A percentile compares a stretch with the other conserved stretches of the same genome.
Evolutionary conservation across 257 asterid species (phyloP).

Genomic region (Gardenia jasminoides): DNA sequence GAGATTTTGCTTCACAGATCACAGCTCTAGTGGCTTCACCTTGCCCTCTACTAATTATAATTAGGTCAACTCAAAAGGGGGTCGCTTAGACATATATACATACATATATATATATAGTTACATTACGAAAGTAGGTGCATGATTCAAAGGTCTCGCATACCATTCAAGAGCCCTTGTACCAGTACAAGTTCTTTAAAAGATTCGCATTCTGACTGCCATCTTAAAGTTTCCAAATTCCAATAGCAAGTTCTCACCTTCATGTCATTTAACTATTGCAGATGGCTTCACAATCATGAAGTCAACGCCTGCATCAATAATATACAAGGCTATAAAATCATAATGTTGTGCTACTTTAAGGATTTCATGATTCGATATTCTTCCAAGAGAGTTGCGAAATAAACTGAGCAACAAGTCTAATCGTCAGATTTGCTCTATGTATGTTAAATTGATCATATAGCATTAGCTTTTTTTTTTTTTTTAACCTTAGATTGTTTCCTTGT

Average conservation of each 20-base stretch:
- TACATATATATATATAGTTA: not conserved
- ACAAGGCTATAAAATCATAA: not conserved
- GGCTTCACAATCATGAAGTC: not conserved
- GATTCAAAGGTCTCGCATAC: not conserved
- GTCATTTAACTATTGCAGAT: not conserved
- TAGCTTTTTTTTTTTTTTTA: not conserved
- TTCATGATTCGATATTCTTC: not conserved
- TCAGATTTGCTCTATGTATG: not conserved
- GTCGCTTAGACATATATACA: not conserved
- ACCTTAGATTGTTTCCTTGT: too few relatives aligned
- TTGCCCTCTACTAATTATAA: not conserved
- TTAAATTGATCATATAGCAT: not conserved
- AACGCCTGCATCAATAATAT: not conserved
- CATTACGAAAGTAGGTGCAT: not conserved
- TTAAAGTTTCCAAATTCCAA: not conserved
- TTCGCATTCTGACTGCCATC: not conserved
- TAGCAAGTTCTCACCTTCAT: not conserved
- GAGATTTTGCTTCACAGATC: not conserved
- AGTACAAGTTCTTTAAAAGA: not conserved
- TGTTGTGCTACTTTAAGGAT: not conserved
- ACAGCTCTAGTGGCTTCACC: not conserved
- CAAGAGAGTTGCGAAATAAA: not conserved
- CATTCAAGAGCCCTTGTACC: not conserved
- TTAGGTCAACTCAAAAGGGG: not conserved
- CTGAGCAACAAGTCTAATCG: not conserved